A percentile compares a stretch with the other conserved stretches of the same genome.
Evolutionary conservation across 805 yeast species (phyloP).

Genomic region (Yueomyces sp.): DNA sequence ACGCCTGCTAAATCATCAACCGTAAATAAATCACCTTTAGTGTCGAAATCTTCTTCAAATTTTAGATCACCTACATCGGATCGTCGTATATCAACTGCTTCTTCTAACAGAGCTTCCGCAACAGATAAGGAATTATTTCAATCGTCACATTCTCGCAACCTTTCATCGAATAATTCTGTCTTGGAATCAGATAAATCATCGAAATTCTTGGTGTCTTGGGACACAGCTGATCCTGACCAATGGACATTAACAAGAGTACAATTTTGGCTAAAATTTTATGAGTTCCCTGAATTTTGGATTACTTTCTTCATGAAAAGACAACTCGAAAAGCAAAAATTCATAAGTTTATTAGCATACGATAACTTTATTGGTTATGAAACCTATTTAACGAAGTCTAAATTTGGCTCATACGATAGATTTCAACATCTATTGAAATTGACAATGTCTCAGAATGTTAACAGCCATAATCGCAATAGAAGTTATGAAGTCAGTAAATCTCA

Average conservation of each 20-base stretch:
- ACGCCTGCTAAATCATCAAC: too few species aligned
- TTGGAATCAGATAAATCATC: conserved; percentile 9
- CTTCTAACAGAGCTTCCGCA: not conserved
- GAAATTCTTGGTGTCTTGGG: conserved; percentile 30
- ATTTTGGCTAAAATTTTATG: conserved; percentile 54
- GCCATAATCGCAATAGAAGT: conserved; percentile 2
- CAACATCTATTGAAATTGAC: conserved; percentile 40
- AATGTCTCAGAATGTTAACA: conserved; percentile 20
- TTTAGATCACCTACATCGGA: not conserved
- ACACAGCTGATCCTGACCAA: conserved; percentile 38
- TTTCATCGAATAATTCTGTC: not conserved
- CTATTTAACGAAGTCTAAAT: conserved; percentile 31
- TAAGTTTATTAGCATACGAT: conserved; percentile 57
- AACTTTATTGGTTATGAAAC: conserved; percentile 32
- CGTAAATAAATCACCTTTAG: not conserved
- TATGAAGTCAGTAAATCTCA: conserved; percentile 1
- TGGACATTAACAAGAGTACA: conserved; percentile 65
- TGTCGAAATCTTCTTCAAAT: not conserved
- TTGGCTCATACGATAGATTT: conserved; percentile 42
- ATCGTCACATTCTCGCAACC: not conserved
- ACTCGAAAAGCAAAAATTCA: conserved; percentile 48
- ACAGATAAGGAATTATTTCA: not conserved
- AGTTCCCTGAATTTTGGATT: conserved; percentile 66
- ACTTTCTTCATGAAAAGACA: conserved; percentile 43
- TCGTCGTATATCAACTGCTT: not conserved